Evolutionary conservation across 2,329 filamentous ascomycete genomes (phyloP), one percentile per base, ranked within the genome.

Genomic region (Periconia digitata): DNA sequence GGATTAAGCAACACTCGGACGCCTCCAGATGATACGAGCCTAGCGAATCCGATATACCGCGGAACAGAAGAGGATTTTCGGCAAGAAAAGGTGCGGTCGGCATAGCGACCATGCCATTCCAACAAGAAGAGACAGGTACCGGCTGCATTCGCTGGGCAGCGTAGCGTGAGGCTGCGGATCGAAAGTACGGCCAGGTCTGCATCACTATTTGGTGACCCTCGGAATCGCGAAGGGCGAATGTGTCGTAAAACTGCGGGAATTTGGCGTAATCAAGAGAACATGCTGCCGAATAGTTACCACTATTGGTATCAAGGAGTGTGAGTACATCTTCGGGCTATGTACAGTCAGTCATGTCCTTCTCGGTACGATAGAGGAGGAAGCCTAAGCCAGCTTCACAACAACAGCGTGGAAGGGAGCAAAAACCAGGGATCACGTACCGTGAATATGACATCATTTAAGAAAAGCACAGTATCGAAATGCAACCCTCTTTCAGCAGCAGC

Each of bases 1-100:
- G 87, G 46, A 90, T 84, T 44, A 92, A 79, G 68, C 89, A 92
- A 73, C 87, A 91, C 70, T 92, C 88, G 13, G 84, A 87, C n/a
- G 79, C 88, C 68, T 92, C 89, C 21, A 91, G 75, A 61, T 89
- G 86, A 21, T 74, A 61, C 3, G 57, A 49, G 0, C 78, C 78
- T 1, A 92, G 79, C 3, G 77, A 79, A 60, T 89, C 85, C 0
- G 81, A 63, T 18, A 87, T 76, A 4, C 78, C 85, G 8, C 86
- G 82, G 67, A 89, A 89, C n/a, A 72, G 75, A 0, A 89, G 74
- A 0, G 70, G 61, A 2, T 63, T 39, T 29, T 55, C 20, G 53
- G 49, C 58, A 48, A 60, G 15, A 40, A 67, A 67, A 6, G 62
- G 56, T 8, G 53, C 44, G 3, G 55, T 54, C 4, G 60, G 58